Percentiles rank a stretch among this genome's conserved stretches.
phyloP scores from a whole-genome alignment of 371 early-diverging fungal species.

The Mucor sp. region DNA sequence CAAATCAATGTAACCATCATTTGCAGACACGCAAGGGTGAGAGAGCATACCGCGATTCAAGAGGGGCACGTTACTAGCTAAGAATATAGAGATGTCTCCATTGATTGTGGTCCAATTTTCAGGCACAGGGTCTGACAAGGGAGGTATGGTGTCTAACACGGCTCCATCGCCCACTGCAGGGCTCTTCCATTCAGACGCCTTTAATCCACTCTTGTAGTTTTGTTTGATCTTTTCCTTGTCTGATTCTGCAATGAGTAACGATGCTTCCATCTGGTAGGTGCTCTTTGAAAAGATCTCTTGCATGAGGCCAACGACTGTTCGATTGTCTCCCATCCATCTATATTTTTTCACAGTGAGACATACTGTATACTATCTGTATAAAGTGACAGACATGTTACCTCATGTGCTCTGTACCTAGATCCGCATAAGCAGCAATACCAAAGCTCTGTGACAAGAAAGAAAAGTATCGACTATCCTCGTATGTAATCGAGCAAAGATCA shows the following conservation, averaged over 20 bases:
- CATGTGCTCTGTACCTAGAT: slow-evolving; percentile 60
- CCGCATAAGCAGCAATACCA: slow-evolving; percentile 67
- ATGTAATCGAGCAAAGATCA: slow-evolving; percentile 64
- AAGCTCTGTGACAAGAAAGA: slow-evolving; percentile 67
- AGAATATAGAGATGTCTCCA: slow-evolving; percentile 48
- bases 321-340: slow-evolving; percentile 67
- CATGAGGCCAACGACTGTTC: slow-evolving; percentile 52
- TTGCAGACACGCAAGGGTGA: slow-evolving; percentile 61
- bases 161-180: not conserved
- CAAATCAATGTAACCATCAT: slow-evolving; percentile 62
- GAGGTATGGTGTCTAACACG: slow-evolving; percentile 32
- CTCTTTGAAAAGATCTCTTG: slow-evolving; percentile 50
- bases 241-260: slow-evolving; percentile 52
- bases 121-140: slow-evolving; percentile 43
- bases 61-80: slow-evolving; percentile 61
- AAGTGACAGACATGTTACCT: not conserved
- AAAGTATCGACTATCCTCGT: slow-evolving; percentile 51
- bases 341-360: not conserved
- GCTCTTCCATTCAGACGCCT: not conserved
- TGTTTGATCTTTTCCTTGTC: slow-evolving; percentile 45
- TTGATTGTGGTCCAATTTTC: slow-evolving; percentile 55
- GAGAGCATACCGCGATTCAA: slow-evolving; percentile 53
- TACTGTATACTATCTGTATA: not conserved
- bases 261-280: slow-evolving; percentile 48
- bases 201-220: slow-evolving; percentile 16